Evolutionary conservation across 2,329 filamentous ascomycete genomes (phyloP), one percentile per base, ranked within the genome.

Genomic region (Cercospora berteroae): DNA sequence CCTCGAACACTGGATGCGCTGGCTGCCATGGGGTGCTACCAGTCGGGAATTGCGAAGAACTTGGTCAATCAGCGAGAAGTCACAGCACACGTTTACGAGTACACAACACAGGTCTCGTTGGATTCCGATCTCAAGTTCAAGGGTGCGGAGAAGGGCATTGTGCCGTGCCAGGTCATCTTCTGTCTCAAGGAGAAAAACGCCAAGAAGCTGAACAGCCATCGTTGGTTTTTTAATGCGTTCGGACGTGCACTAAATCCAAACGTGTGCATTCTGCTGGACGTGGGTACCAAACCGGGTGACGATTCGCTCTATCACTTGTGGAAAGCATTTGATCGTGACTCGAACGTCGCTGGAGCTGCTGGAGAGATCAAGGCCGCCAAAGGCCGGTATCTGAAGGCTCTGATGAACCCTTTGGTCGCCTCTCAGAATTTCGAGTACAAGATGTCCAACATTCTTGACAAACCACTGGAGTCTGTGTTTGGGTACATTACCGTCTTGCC

Each of bases 351-450:
- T 0, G 96, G 95, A 59, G 95, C 95, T 27, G 97, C 95, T 71
- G 95, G 95, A 72, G 95, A 99, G 79, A 99, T 99, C 80, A 97
- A 94, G 78, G 95, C 95, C 0, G 96, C 96, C 81, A 96, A 97
- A 79, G 95, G 95, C 7, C 92, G 90, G 72, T 89, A 87, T 25
- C 94, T 93, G 76, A 83, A 88, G 5, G 93, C 94, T 70, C 85
- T 99, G 16, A 83, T 99, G 56, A 99, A 99, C 75, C 95, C 95
- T 0, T 84, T 99, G 5, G 94, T 99, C 16, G 95, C 95, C 0
- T 96, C 93, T 56, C 95, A 99, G 76, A 99, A 99, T 78, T 99
- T 99, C 73, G 95, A 99, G 83, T 99, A 99, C 84, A 99, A 99
- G 81, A 97, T 99, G 93, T 97, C 93, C 48, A 99, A 99, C 75